phyloP scores from a whole-genome alignment of 495 filamentous ascomycete species.

The Cercophora samala region DNA sequence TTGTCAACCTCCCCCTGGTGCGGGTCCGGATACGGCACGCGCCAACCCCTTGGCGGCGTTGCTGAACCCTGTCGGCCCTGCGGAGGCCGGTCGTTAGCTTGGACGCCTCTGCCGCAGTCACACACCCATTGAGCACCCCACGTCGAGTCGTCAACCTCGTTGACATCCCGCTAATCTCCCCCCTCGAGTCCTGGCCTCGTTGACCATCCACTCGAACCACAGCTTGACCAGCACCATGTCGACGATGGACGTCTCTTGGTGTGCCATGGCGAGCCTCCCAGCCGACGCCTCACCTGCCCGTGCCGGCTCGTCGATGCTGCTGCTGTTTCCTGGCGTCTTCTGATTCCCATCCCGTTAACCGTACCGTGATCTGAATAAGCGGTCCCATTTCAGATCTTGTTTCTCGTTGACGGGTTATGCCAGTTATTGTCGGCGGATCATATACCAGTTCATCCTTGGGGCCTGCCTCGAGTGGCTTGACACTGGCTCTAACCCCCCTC shows the following conservation, averaged over 20 bases:
- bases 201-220: slow-evolving; percentile 3
- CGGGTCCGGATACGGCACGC: background rate
- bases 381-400: background rate
- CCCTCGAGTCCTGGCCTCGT: background rate
- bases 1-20: background rate
- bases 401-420: background rate
- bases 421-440: background rate
- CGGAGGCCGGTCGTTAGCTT: background rate
- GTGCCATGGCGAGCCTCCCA: background rate
- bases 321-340: background rate
- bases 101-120: slow-evolving; percentile 18
- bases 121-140: slow-evolving; percentile 9
- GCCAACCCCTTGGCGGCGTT: background rate
- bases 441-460: slow-evolving; percentile 10
- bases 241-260: background rate
- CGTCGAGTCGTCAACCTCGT: slow-evolving; percentile 16
- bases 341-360: background rate
- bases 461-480: slow-evolving; percentile 5
- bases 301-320: background rate
- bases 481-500: background rate
- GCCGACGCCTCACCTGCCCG: background rate
- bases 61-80: slow-evolving; percentile 18
- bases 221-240: slow-evolving; percentile 13
- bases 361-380: background rate
- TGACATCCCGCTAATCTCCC: slow-evolving; percentile 8